A percentile compares a stretch with the other conserved stretches of the same genome.
phyloP scores from a whole-genome alignment of 1,139 yeast genomes.

The Suhomyces bolitotheri region DNA sequence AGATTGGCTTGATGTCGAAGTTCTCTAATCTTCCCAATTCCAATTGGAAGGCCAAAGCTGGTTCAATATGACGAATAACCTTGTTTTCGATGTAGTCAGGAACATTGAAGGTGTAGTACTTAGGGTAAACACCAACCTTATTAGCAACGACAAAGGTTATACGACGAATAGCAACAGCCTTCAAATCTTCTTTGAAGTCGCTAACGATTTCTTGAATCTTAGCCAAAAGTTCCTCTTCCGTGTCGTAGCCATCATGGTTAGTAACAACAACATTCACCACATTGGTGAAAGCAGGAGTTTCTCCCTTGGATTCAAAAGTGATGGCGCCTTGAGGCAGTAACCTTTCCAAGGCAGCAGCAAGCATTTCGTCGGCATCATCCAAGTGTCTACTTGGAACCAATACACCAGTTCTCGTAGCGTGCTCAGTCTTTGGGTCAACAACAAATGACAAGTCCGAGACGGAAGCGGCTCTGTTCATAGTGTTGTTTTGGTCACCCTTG shows the following conservation, averaged over 20 bases:
- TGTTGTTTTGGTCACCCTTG: conserved; percentile 32
- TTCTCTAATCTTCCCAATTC: conserved; percentile 93
- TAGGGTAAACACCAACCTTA: conserved; percentile 84
- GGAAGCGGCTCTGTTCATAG: conserved; percentile 87
- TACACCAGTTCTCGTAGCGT: conserved; percentile 76
- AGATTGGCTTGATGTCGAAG: conserved; percentile 90
- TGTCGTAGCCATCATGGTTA: conserved; percentile 68
- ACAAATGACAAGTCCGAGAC: conserved; percentile 89
- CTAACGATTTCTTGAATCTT: conserved; percentile 66
- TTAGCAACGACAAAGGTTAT: conserved; percentile 87
- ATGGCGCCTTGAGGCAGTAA: conserved; percentile 53
- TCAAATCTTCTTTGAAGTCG: conserved; percentile 69
- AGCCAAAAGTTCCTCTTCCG: conserved; percentile 67
- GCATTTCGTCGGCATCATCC: conserved; percentile 85
- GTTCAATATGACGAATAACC: conserved; percentile 96
- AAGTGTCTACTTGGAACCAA: conserved; percentile 79
- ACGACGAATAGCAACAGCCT: conserved; percentile 78
- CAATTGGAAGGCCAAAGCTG: conserved; percentile 95
- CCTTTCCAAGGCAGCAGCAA: conserved; percentile 72
- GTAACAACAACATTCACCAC: conserved; percentile 80
- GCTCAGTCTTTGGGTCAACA: conserved; percentile 61
- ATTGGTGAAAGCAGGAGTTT: conserved; percentile 53
- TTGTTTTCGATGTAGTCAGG: conserved; percentile 80
- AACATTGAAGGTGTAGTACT: conserved; percentile 92
- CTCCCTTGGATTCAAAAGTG: conserved; percentile 39